phyloP scores from a whole-genome alignment of 371 early-diverging fungal species.

The Mucor indicus region DNA sequence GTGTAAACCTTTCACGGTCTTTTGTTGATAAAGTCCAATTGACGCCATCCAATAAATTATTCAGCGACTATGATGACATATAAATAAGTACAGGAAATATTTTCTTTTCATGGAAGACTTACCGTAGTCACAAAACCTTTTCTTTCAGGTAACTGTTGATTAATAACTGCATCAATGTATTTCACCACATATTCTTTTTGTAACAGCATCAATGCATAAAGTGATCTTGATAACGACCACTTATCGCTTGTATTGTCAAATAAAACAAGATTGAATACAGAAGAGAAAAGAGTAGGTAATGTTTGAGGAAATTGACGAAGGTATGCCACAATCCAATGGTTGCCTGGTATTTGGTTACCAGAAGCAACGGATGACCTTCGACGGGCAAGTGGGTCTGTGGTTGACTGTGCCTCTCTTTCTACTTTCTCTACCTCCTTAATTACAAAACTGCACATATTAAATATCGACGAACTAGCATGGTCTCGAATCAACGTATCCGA shows the following conservation, averaged over 20 bases:
- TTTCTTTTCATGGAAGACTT: no score
- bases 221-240: constrained; percentile 82
- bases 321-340: constrained; percentile 44
- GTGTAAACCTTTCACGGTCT: constrained; percentile 82
- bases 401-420: constrained; percentile 24
- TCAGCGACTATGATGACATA: constrained; percentile 25
- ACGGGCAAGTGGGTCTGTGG: background rate
- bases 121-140: constrained; percentile 67
- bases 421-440: constrained; percentile 56
- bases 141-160: constrained; percentile 71
- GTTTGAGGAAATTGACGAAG: constrained; percentile 52
- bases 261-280: constrained; percentile 68
- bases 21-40: constrained; percentile 58
- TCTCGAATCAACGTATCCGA: constrained; percentile 58
- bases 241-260: constrained; percentile 81
- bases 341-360: constrained; percentile 3
- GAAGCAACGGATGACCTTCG: constrained; percentile 6
- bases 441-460: constrained; percentile 69
- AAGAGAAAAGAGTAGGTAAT: constrained; percentile 58
- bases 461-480: constrained; percentile 70
- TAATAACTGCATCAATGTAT: constrained; percentile 64
- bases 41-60: constrained; percentile 66
- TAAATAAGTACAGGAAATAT: background rate
- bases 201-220: constrained; percentile 75
- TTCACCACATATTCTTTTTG: constrained; percentile 69